phyloP scores from a whole-genome alignment of 1,139 yeast species.

The Zhuliangozyma parablackwelliae region DNA sequence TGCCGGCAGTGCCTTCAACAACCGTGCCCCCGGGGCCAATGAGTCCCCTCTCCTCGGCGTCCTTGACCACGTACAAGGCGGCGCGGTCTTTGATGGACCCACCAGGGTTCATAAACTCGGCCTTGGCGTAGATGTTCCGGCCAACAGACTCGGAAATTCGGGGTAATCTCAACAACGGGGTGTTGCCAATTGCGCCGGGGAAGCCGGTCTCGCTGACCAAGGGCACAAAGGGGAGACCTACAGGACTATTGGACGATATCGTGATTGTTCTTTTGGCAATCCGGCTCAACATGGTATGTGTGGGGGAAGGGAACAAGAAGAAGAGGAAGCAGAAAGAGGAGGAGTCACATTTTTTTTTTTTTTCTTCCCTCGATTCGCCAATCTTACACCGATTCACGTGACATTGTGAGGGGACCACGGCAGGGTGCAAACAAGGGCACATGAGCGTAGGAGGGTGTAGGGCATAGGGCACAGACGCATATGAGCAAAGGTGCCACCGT shows the following conservation, averaged over 20 bases:
- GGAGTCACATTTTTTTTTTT: too few relatives aligned
- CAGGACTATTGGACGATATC: slow-evolving; percentile 16
- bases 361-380: neutral
- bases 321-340: too few relatives aligned
- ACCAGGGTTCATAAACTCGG: slow-evolving; percentile 92
- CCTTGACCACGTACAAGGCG: slow-evolving; percentile 70
- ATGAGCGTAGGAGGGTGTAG: too few relatives aligned
- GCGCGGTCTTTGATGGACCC: slow-evolving; percentile 93
- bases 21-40: slow-evolving; percentile 62
- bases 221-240: slow-evolving; percentile 52
- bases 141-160: slow-evolving; percentile 58
- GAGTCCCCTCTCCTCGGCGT: slow-evolving; percentile 71
- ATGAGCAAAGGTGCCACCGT: too few relatives aligned
- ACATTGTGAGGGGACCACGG: neutral
- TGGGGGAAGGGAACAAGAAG: neutral
- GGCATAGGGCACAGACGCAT: too few relatives aligned
- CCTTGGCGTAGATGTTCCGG: slow-evolving; percentile 80
- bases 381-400: slow-evolving; percentile 2
- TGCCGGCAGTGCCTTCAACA: slow-evolving; percentile 52
- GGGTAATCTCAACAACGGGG: slow-evolving; percentile 71
- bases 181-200: slow-evolving; percentile 79
- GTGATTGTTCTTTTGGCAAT: slow-evolving; percentile 16
- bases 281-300: slow-evolving; percentile 10
- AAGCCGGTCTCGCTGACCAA: slow-evolving; percentile 59
- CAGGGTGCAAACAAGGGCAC: too few relatives aligned